Evolutionary conservation across 306 rosid species (phyloP), one percentile per base, ranked within the genome.

Genomic region (Cicer arietinum): DNA sequence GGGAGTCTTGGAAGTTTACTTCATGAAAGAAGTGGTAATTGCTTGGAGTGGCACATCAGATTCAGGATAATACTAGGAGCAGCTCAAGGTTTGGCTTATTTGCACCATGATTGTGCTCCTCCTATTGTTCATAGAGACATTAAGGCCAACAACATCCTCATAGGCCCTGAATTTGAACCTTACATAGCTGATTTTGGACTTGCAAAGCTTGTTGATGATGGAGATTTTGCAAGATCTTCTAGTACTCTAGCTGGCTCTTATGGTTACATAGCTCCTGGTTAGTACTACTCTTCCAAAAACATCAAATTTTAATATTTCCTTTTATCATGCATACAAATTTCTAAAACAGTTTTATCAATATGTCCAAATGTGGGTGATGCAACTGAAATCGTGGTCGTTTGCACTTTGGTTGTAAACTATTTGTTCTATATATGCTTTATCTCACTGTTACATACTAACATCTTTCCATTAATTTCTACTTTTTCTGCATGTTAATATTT

Each of bases 181-280:
- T 89, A 91, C 64, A 91, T 93, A 17, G 97, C 91, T n/a, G 96
- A 89, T 81, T 93, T 93, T 4, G 97, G 97, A 74, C 92, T 93
- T 35, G 98, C 98, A 69, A 93, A 93, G 84, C 98, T 93, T 18
- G 89, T 91, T 50, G 90, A 91, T 61, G 88, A 86, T 77, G 89
- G 86, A 39, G 89, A 89, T 77, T 93, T 88, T 25, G 93, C 88
- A 1, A 62, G 90, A 73, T 91, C 98, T 22, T 86, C 96, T 42
- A 89, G 88, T 71, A 91, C 92, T 0, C 87, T 93, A 0, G 98
- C 97, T 7, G 98, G 98, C 43, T 93, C 98, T 78, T 93, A 90
- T 75, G 98, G 98, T 59, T 93, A 93, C 77, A 93, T 93, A 50
- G 98, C 98, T 78, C 98, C 98, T 25, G 98, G 98, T 90, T 17